Percentiles rank a stretch among this genome's conserved stretches.
phyloP scores from a whole-genome alignment of 306 rosid genomes.

The Astragalus glycyphyllos region DNA sequence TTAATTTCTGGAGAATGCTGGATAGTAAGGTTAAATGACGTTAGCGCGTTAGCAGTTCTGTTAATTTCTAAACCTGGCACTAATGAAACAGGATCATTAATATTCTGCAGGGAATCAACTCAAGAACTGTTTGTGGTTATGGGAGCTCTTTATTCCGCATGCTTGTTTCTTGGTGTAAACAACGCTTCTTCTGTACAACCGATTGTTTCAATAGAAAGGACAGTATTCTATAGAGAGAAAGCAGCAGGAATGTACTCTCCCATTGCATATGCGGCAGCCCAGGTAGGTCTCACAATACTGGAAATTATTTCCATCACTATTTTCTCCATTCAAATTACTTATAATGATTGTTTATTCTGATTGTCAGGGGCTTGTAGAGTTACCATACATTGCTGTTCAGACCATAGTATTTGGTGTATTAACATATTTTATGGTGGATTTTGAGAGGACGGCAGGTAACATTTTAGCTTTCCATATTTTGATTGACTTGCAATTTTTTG shows the following conservation, averaged over 20 bases:
- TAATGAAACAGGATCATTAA: slow-evolving; percentile 18
- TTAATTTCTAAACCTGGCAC: slow-evolving; percentile 10
- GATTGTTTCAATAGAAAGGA: slow-evolving; percentile 89
- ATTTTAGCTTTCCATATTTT: slow-evolving; percentile 16
- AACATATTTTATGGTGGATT: slow-evolving; percentile 81
- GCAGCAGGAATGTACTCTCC: slow-evolving; percentile 97
- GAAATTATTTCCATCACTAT: slow-evolving; percentile 17
- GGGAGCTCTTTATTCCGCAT: slow-evolving; percentile 88
- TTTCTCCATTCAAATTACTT: slow-evolving; percentile 7
- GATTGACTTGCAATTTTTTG: no score
- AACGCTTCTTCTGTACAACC: slow-evolving; percentile 93
- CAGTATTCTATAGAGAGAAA: slow-evolving; percentile 87
- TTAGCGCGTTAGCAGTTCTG: no score
- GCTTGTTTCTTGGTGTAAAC: slow-evolving; percentile 84
- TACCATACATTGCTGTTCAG: slow-evolving; percentile 82
- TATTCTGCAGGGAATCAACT: slow-evolving; percentile 58
- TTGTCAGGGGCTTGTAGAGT: slow-evolving; percentile 85
- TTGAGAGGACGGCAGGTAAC: slow-evolving; percentile 70
- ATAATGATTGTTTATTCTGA: slow-evolving; percentile 17
- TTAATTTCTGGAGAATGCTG: no score
- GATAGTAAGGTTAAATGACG: no score
- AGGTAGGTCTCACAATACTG: slow-evolving; percentile 50
- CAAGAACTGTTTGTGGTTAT: slow-evolving; percentile 68
- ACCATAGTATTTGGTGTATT: slow-evolving; percentile 71
- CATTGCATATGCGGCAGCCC: slow-evolving; percentile 81